Evolutionary conservation across 2,329 filamentous ascomycete species (phyloP), one percentile per base, ranked within the genome.

Genomic region (Leptographium wingfieldii): DNA sequence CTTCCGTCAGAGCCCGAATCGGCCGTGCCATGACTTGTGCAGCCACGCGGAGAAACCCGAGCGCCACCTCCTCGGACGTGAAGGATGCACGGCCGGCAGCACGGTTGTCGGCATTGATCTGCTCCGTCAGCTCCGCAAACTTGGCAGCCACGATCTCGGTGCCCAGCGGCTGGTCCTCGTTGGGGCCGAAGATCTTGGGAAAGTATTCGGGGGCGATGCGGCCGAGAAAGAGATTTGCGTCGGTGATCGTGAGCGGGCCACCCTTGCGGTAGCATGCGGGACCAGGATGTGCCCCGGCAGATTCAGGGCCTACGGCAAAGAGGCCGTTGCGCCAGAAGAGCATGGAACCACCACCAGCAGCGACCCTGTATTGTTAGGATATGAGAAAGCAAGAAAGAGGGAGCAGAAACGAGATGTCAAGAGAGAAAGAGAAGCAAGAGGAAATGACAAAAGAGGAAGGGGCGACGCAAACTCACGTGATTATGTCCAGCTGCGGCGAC

Each of bases 71-170:
- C 31, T 57, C 56, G 33, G 56, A 2, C 95, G 87, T 68, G 4
- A 31, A 56, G 40, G 14, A 11, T 7, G 48, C 48, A 31, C 33
- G 38, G 40, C 25, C 55, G 14, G 35, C 48, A 27, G 48, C 48
- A 95, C 88, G 51, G 3, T 84, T 6, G 80, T 83, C 64, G 86
- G 84, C n/a, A 86, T 86, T 5, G 83, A 84, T 51, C 19, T 2
- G 86, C 81, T 46, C 84, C 83, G 1, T 84, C 83, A 11, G 84
- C 85, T 95, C 91, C 0, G 91, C 86, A 64, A 96, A 95, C 0
- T 96, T 76, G 0, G 91, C 90, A 63, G 95, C 95, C 73, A 92
- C 92, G 5, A 95, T 77, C 33, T 85, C 79, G 1, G 87, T 35
- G 49, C 76, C 74, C 7, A 77, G 68, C 3, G 70, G 62, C 66